Base-by-base conservation (phyloP, 1,284 basidiomycete species). In the Boletus smithii region DNA sequence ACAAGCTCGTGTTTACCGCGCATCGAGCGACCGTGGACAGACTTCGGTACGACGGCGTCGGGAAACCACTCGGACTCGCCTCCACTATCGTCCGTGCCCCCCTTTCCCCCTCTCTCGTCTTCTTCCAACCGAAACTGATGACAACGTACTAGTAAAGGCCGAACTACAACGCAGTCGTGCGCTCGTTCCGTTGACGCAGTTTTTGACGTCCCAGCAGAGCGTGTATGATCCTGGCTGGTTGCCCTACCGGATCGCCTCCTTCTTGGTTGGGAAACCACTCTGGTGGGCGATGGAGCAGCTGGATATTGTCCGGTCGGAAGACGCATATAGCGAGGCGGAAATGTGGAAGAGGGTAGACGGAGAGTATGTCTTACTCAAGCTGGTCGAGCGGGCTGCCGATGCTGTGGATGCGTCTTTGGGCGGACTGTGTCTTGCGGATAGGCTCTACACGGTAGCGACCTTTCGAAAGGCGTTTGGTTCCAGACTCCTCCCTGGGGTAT, bases 241-340 rank as follows among this genome's bases (percentile, higher is more conserved):
- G 8, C 82, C 86, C 2, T 76, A 73, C 36, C 79, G 84, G 11
- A 73, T 92, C 39, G 85, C 80, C 0, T 77, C 84, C 4, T 83
- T 80, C 44, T 71, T 91, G 10, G 73, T 93, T 4, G 88, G 82
- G 14, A 83, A 81, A 59, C 90, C 91, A 0, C 70, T 94, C 1
- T 92, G 87, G 84, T 94, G 90, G 89, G 84, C 84, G 3, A 74
- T 94, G 29, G 80, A 86, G 43, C 88, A 90, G 54, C 69, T 90
- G 29, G 88, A 83, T 26, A 72, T 93, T 1, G 81, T 87, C 10
- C 77, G 75, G 5, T 75, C 79, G 29, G 81, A 83, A 31, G 80
- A 80, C 24, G 67, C 64, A 5, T 66, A 79, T 35, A 79, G 77
- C 46, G 83, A 87, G 54, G 73, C 72, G 1, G 70, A 76, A 37